phyloP scores from a whole-genome alignment of 495 filamentous ascomycete genomes.

The Lophium mytilinum region DNA sequence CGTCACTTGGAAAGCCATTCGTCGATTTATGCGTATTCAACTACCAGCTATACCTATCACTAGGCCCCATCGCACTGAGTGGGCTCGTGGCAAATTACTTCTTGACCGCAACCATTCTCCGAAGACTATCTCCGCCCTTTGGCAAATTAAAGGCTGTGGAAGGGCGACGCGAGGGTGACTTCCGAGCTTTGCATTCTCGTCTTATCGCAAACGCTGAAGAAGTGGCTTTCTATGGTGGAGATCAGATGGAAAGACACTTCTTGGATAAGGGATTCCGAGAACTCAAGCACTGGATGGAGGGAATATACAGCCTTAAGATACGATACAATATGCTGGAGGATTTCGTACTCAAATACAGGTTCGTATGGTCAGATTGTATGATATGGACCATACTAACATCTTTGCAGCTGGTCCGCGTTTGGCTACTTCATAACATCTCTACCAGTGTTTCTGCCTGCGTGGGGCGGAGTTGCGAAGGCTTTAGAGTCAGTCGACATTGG shows the following conservation, averaged over 20 bases:
- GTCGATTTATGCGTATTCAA: constrained; percentile 96
- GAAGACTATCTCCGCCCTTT: constrained; percentile 85
- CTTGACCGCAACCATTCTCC: constrained; percentile 78
- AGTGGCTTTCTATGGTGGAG: constrained; percentile 96
- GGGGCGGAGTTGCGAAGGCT: constrained; percentile 73
- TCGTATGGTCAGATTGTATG: too few species aligned
- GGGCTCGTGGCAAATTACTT: constrained; percentile 89
- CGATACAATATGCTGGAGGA: constrained; percentile 99
- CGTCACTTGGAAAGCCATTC: constrained; percentile 90
- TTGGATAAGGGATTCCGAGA: constrained; percentile 84
- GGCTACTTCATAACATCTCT: constrained; percentile 89
- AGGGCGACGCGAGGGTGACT: constrained; percentile 87
- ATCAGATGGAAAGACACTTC: constrained; percentile 84
- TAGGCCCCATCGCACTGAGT: constrained; percentile 80
- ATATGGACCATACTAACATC: too few species aligned
- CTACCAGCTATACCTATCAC: constrained; percentile 86
- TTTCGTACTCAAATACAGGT: constrained; percentile 90
- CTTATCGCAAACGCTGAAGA: constrained; percentile 97
- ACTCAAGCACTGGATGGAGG: constrained; percentile 89
- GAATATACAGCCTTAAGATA: constrained; percentile 91
- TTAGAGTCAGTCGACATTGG: constrained; percentile 48
- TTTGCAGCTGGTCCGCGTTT: constrained; percentile 72
- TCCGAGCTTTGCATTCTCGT: constrained; percentile 78
- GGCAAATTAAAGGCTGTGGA: constrained; percentile 94
- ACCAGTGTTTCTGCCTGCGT: constrained; percentile 89